phyloP scores from a whole-genome alignment of 2,329 filamentous ascomycete species.

The Exophiala sideris region DNA sequence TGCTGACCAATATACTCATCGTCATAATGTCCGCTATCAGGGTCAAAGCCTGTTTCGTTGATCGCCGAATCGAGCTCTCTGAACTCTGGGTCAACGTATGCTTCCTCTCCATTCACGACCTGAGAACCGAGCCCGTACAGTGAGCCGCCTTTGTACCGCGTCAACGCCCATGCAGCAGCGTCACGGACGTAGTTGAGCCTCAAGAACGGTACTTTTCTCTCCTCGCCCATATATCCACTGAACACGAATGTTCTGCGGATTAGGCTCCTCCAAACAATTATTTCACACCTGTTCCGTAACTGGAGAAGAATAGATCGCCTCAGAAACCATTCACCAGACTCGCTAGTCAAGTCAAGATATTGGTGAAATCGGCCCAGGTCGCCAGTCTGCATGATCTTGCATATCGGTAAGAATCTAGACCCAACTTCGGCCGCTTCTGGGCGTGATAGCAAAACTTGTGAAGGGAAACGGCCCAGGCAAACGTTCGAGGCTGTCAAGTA shows the following conservation, averaged over 20 bases:
- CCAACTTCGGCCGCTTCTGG: conserved; percentile 66
- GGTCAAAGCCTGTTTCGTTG: conserved; percentile 25
- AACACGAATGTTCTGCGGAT: conserved; percentile 74
- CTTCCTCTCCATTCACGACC: neutral
- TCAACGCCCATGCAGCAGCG: conserved; percentile 54
- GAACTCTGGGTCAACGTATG: conserved; percentile 38
- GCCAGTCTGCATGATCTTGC: conserved; percentile 66
- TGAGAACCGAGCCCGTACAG: conserved; percentile 30
- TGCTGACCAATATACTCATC: conserved; percentile 22
- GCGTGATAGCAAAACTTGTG: conserved; percentile 60
- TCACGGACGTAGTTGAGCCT: conserved; percentile 66
- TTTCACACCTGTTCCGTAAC: conserved; percentile 72
- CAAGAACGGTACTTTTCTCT: conserved; percentile 67
- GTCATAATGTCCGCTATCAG: conserved; percentile 19
- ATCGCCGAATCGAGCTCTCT: conserved; percentile 34
- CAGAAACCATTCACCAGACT: conserved; percentile 63
- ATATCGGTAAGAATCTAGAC: conserved; percentile 69
- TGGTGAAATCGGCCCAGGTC: conserved; percentile 71
- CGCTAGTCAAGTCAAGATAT: conserved; percentile 55
- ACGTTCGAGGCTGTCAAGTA: conserved; percentile 82
- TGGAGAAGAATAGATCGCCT: conserved; percentile 71
- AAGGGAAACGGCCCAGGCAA: conserved; percentile 79
- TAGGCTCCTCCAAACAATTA: conserved; percentile 79
- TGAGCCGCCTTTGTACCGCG: conserved; percentile 20
- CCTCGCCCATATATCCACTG: conserved; percentile 62